Base-by-base conservation (phyloP, 139 green algal genomes). In the Picochlorum sp. region DNA sequence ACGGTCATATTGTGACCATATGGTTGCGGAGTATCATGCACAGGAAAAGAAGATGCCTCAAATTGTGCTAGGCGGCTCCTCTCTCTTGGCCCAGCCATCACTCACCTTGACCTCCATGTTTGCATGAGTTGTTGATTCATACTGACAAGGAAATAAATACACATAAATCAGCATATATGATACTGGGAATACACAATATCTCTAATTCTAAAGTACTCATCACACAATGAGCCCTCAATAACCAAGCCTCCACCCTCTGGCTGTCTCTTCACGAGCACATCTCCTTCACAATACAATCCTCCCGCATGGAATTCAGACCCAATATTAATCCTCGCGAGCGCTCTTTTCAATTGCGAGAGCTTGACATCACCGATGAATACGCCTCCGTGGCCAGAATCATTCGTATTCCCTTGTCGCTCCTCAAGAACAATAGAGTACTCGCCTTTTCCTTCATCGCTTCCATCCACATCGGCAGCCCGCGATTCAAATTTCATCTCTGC, bases 171-270 rank as follows among this genome's bases (percentile, higher is more conserved):
- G 69, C 81, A 89, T 4, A 90, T 66, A 54, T 84, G 77, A 61
- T 87, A 90, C 66, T 90, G 81, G n/a, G 51, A 24, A 54, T 91
- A 90, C 9, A 90, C 75, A 57, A 90, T 62, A 45, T 87, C 71
- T 15, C 81, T 54, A 18, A 91, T 72, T 20, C 7, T 44, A 71
- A 84, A 87, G 60, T 80, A 91, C 15, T 80, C 72, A 11, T 81
- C 67, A 34, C 66, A 69, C n/a, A 89, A 61, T 0, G 81, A 52
- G 0, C 84, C 84, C 32, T 90, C 82, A 34, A 91, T 47, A 4
- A 75, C 15, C 54, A 90, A 49, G 16, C 75, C 66, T 6, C 61
- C 74, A 51, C 76, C 74, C 15, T 73, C 64, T 32, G 14, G 34
- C 47, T 49, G 20, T 56, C 67, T 65, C 54, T 46, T 62, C 8